phyloP scores from a whole-genome alignment of 306 rosid species.

The Cicer arietinum region DNA sequence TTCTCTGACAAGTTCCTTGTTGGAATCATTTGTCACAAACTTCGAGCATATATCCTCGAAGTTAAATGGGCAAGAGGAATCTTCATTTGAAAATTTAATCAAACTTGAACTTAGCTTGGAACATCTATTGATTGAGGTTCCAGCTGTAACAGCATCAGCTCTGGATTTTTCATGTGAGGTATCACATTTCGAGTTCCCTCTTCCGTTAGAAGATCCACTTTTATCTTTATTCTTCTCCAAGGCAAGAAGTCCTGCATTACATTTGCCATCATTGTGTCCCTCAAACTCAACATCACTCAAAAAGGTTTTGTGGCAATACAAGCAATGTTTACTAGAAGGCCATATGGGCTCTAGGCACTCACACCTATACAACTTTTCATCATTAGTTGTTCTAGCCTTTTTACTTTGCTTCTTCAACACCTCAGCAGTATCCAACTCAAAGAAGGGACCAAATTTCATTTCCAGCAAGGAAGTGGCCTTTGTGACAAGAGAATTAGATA shows the following conservation, averaged over 20 bases:
- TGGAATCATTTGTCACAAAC: slow-evolving; percentile 76
- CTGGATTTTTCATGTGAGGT: slow-evolving; percentile 52
- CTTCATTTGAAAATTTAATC: slow-evolving; percentile 76
- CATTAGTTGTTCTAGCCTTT: slow-evolving; percentile 56
- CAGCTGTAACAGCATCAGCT: slow-evolving; percentile 55
- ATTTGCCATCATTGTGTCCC: slow-evolving; percentile 76
- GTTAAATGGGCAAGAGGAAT: slow-evolving; percentile 70
- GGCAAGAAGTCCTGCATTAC: slow-evolving; percentile 55
- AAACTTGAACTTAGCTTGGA: slow-evolving; percentile 64
- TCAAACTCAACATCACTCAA: slow-evolving; percentile 70
- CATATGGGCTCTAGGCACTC: slow-evolving; percentile 87
- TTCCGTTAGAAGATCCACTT: slow-evolving; percentile 63
- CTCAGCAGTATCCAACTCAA: slow-evolving; percentile 61
- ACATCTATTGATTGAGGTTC: slow-evolving; percentile 45
- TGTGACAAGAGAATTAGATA: slow-evolving; percentile 60
- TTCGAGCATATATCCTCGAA: slow-evolving; percentile 77
- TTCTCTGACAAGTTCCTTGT: slow-evolving; percentile 71
- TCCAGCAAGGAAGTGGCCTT: slow-evolving; percentile 78
- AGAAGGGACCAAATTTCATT: slow-evolving; percentile 72
- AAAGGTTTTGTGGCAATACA: slow-evolving; percentile 82
- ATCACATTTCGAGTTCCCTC: slow-evolving; percentile 62
- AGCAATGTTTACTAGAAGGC: slow-evolving; percentile 83
- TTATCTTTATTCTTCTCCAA: slow-evolving; percentile 64
- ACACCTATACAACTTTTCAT: slow-evolving; percentile 78
- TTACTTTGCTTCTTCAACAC: slow-evolving; percentile 59